Evolutionary conservation across 768 basidiomycete species (phyloP), one percentile per base, ranked within the genome.

Genomic region (Collybiopsis confluens): DNA sequence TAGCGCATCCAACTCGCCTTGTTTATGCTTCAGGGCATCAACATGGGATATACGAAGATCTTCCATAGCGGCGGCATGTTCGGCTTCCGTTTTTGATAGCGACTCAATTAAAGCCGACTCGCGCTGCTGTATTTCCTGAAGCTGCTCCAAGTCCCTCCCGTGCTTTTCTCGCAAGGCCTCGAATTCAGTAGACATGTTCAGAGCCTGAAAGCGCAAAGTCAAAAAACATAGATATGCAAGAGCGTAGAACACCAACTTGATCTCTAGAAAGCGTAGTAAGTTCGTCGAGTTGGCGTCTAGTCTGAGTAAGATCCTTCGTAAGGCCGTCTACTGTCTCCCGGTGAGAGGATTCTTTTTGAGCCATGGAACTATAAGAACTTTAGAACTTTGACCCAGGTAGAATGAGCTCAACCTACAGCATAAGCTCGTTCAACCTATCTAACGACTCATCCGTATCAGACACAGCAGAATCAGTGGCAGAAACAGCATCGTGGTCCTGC

Each of bases 291-390:
- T 92, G 88, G 38, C 89, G 79, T 54, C 85, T 84, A 55, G 88
- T 81, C 59, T 85, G 76, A 61, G 59, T 65, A 21, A 97, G 75
- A 62, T 95, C 82, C 13, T 72, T 64, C 41, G 83, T 85, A 58
- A 98, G 76, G 28, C 73, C 73, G 38, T 91, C 85, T 24, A 97
- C 88, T 21, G 80, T 65, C 63, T 96, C 91, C 33, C 83, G 82
- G 65, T 98, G 96, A 30, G 84, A 76, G 3, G 91, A 88, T 67
- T 99, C 97, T 67, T 98, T 98, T 72, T 91, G 88, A 2, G 95
- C 95, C 96, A 98, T 98, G 2, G 96, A 92, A 58, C 93, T 97
- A 55, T 11, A 61, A 42, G 16, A 43, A 8, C 26, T 37, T 9
- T 56, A 56, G 41, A 55, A 62, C 33, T 46, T 38, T 56, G 60